These are phyloP conservation scores for Coniochaeta sp. DNA, from an alignment of 2,329 filamentous ascomycete genomes.

Conservation along the genomic window DNA sequence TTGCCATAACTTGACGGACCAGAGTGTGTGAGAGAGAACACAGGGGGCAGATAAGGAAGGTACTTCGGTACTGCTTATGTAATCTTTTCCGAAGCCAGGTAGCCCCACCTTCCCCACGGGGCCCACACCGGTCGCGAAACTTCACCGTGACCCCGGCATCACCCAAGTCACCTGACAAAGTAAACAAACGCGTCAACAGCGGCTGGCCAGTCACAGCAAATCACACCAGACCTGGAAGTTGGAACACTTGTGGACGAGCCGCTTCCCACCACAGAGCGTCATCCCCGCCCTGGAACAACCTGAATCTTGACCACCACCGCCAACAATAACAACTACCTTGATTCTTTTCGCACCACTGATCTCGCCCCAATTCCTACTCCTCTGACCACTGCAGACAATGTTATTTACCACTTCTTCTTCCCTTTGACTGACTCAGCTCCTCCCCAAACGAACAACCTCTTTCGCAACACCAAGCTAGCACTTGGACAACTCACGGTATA, in stretches of 20 bases:
- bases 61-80: too few relatives aligned
- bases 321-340: too few relatives aligned
- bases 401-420: not conserved
- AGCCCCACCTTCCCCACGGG: too few relatives aligned
- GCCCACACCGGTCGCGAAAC: too few relatives aligned
- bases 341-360: not conserved
- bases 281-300: not conserved
- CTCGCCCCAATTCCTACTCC: too few relatives aligned
- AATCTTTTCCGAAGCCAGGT: too few relatives aligned
- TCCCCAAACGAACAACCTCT: not conserved
- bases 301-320: not conserved
- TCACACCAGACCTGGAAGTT: too few relatives aligned
- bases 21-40: too few relatives aligned
- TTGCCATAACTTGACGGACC: too few relatives aligned
- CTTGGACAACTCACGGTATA: not conserved
- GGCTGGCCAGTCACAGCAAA: not conserved
- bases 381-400: not conserved
- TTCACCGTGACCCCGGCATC: too few relatives aligned
- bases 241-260: not conserved
- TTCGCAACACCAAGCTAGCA: not conserved
- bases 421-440: not conserved
- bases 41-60: too few relatives aligned
- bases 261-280: not conserved
- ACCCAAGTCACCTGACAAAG: not conserved
- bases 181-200: conserved; percentile 4